A percentile compares a stretch with the other conserved stretches of the same genome.
phyloP scores from a whole-genome alignment of 805 yeast genomes.

The Candida andamanensis region DNA sequence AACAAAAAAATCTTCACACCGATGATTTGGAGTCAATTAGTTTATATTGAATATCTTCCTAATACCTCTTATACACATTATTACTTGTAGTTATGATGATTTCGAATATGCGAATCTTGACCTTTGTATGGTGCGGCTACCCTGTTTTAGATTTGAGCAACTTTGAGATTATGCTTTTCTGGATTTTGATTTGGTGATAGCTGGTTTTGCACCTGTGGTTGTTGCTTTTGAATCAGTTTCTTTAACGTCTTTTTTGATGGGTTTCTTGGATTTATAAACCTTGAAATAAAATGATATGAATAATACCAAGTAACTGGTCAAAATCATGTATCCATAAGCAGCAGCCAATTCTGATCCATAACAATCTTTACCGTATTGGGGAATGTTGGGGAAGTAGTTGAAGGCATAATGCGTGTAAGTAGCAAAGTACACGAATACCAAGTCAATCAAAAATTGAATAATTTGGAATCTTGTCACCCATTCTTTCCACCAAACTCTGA shows the following conservation, averaged over 20 bases:
- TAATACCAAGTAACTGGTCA: slow-evolving; percentile 82
- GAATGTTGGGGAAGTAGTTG: slow-evolving; percentile 58
- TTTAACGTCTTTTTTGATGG: slow-evolving; percentile 13
- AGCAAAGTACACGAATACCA: slow-evolving; percentile 88
- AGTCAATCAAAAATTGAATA: slow-evolving; percentile 85
- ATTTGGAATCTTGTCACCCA: slow-evolving; percentile 98
- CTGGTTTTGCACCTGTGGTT: slow-evolving; percentile 3
- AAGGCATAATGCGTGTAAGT: slow-evolving; percentile 84
- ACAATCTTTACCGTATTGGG: slow-evolving; percentile 67
- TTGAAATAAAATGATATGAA: slow-evolving; percentile 91
- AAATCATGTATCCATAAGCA: slow-evolving; percentile 78
- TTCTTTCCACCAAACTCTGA: slow-evolving; percentile 98
- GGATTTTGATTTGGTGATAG: slow-evolving; percentile 3
- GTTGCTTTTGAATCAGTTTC: not conserved
- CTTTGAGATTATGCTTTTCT: slow-evolving; percentile 10
- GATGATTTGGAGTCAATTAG: no score
- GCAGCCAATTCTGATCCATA: slow-evolving; percentile 94
- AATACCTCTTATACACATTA: no score
- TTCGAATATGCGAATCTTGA: no score
- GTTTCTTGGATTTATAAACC: slow-evolving; percentile 57
- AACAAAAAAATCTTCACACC: no score
- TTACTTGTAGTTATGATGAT: no score
- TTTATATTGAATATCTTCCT: no score
- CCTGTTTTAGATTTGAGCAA: no score
- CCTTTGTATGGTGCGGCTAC: no score